Evolutionary conservation across 2,329 filamentous ascomycete genomes (phyloP), one percentile per base, ranked within the genome.

Genomic region (Venturia effusa): DNA sequence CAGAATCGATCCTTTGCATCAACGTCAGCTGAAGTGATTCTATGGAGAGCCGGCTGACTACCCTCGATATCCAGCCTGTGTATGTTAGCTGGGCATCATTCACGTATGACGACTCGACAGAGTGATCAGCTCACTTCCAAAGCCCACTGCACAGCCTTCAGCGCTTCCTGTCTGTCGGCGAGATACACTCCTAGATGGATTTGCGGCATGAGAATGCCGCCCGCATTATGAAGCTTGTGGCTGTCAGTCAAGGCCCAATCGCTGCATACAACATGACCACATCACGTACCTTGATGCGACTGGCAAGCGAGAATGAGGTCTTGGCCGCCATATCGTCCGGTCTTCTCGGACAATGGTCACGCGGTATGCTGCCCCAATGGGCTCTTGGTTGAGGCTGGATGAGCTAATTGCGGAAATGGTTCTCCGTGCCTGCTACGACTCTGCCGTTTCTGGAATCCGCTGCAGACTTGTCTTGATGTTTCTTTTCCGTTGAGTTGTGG

Each of bases 151-250:
- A 90, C 84, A 1, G 87, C 80, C 32, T 78, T 73, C 11, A 76
- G 78, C 22, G 84, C 85, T 70, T 89, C 85, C 32, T 72, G 72
- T 1, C 86, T 84, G 3, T 81, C 83, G 73, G 88, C 88, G 76
- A 88, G 80, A 75, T 91, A 92, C 13, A 91, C 83, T 4, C 88
- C 88, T 1, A 91, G 81, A 68, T 91, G 88, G 68, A 91, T 84
- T 69, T 83, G 83, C 17, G 88, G 88, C 74, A 90, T 90, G 17
- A 78, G 78, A 64, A 82, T 76, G 70, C 86, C 85, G 15, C 51
- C 51, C n/a, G 51, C 51, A 78, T 88, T 89, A 69, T 83, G 74
- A 64, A 69, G 81, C 79, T 85, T 67, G 59, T 22, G 15, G 54
- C 57, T 43, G 57, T 65, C 40, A 27, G 59, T 40, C 22, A 39